Base-by-base conservation (phyloP, 768 basidiomycete genomes). In the Lanmaoa rubissima region DNA sequence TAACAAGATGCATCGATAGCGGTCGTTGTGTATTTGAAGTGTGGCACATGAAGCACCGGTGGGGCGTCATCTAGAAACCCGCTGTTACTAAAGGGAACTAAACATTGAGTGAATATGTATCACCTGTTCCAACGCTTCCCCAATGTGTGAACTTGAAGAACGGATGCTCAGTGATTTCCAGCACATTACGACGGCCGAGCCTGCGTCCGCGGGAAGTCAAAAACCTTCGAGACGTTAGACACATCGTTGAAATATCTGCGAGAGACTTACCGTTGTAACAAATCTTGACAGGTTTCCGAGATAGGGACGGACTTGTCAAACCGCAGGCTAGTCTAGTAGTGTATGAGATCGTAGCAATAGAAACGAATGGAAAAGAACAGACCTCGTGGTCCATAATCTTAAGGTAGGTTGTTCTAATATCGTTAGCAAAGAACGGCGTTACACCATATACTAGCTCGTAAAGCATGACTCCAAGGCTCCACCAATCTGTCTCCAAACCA, bases 401-500 rank as follows among this genome's bases (percentile, higher is more conserved):
- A 40, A 85, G 71, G 71, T 96, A 95, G 1, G 94, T 96, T 48
- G 85, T 82, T 45, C 87, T 77, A 41, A 99, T 87, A 67, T 91
- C 87, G 45, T 87, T 82, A 2, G 94, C 91, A 66, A 92, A 98
- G 73, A 98, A 98, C 0, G 96, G 95, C 0, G 93, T 84, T 19
- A 83, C 74, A 2, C 95, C 95, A 64, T 86, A 90, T 1, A 80
- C 79, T 79, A 97, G 82, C 73, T 97, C 95, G 62, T 92, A 98
- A 46, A 95, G 61, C 83, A 94, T 91, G 3, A 88, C 90, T 3
- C 95, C 95, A 31, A 93, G 76, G 68, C 92, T 92, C 95, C 96
- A 98, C 91, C 92, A 95, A 66, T 98, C 96, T 0, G 92, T 90
- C 68, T 94, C 91, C n/a, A 80, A 74, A 12, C 91, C 93, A 67